Base-by-base conservation (phyloP, 371 early-diverging fungal genomes). In the Cokeromyces recurvatus region DNA sequence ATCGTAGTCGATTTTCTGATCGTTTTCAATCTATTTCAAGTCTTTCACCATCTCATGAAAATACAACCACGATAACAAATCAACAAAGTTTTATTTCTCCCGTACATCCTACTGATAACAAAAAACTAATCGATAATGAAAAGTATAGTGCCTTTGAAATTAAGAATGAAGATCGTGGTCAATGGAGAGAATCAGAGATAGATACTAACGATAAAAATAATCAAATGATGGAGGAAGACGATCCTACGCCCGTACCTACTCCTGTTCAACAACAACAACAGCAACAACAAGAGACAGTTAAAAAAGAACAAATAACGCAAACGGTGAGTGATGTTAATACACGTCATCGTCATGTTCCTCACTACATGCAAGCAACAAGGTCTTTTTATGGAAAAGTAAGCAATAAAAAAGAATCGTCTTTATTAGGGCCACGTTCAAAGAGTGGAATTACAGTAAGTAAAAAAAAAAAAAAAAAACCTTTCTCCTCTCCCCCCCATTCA, bases 291-390 rank as follows among this genome's bases (percentile, higher is more conserved):
- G 42, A 40, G 32, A 16, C 32, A 32, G 17, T 36, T 8, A 38
- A 22, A 38, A 15, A n/a, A 34, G 15, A 34, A 34, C 35, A 34
- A 34, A 4, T n/a, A n/a, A 34, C 35, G 9, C 35, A 34, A 34
- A 5, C 35, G n/a, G 15, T 32, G 38, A 32, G 14, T 27, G 19
- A n/a, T 17, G 12, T 14, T 6, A 37, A 6, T 11, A 11, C 38
- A 17, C 16, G 29, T 38, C 11, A 23, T 25, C 14, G 23, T 39
- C 6, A n/a, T 15, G 15, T 51, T 10, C 62, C 62, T 36, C 46
- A 39, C 27, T 62, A 62, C 19, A 62, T 62, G 62, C 38, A 40
- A 34, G 19, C 51, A 1, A 62, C 62, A 2, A 20, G 15, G 2
- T 44, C 59, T 12, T 53, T 22, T 38, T 12, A 42, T 22, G 36